These are phyloP conservation scores for Emericellopsis cladophorae DNA, from an alignment of 2,329 filamentous ascomycete species.

Conservation along the genomic window DNA sequence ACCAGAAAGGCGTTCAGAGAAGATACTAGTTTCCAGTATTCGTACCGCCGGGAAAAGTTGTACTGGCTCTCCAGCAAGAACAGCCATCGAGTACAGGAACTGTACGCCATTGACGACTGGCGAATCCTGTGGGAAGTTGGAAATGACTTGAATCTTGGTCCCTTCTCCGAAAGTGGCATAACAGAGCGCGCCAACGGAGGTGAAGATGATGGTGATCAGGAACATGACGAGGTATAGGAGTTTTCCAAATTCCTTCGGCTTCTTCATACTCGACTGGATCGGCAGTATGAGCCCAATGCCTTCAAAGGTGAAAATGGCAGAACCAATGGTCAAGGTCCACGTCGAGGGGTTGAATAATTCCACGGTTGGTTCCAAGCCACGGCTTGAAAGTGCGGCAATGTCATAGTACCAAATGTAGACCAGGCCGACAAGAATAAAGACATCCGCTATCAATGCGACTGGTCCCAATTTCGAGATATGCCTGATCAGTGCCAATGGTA, in stretches of 20 bases:
- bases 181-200: constrained; percentile 58
- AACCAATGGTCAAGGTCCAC: constrained; percentile 60
- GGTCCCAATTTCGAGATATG: constrained; percentile 65
- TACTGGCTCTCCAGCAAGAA: constrained; percentile 61
- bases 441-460: constrained; percentile 55
- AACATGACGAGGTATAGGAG: constrained; percentile 59
- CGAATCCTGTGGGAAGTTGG: constrained; percentile 60
- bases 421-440: constrained; percentile 59
- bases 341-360: constrained; percentile 55
- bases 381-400: constrained; percentile 37
- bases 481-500: constrained; percentile 57
- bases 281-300: constrained; percentile 67
- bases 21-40: constrained; percentile 56
- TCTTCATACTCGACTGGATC: constrained; percentile 64
- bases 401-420: constrained; percentile 66
- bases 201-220: constrained; percentile 61
- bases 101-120: constrained; percentile 66
- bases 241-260: constrained; percentile 52
- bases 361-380: constrained; percentile 49
- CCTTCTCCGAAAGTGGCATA: constrained; percentile 60
- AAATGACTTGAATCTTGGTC: constrained; percentile 63
- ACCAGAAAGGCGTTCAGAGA: constrained; percentile 51
- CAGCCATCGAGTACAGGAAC: constrained; percentile 60
- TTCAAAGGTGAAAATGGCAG: constrained; percentile 68
- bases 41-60: constrained; percentile 63